Evolutionary conservation across 805 yeast species (phyloP).

Genomic region (Ogataea zsoltii): DNA sequence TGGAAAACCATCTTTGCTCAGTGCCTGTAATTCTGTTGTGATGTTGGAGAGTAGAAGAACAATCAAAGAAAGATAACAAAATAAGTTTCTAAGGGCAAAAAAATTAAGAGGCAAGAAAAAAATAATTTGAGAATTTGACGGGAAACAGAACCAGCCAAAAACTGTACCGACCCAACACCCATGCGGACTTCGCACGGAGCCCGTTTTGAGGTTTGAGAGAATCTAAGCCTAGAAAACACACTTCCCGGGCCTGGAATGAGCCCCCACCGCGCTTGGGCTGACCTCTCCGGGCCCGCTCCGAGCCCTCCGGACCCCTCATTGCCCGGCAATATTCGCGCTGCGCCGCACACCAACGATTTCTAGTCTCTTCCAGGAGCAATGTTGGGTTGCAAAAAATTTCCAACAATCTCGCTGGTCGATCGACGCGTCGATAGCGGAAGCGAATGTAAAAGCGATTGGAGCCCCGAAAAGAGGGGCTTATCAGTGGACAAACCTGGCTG

Average conservation of each 20-base stretch:
- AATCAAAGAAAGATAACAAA: background rate
- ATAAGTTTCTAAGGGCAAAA: background rate
- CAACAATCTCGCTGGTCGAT: background rate
- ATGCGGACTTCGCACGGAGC: too few species aligned
- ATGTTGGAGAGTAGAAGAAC: background rate
- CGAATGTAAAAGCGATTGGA: too few species aligned
- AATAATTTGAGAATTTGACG: background rate
- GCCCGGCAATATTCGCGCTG: background rate
- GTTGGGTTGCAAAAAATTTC: background rate
- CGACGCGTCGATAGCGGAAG: background rate
- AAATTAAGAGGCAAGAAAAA: background rate
- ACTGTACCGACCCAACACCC: background rate
- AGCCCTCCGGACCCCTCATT: too few species aligned
- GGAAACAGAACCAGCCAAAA: conserved; percentile 5
- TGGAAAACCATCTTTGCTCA: conserved; percentile 29
- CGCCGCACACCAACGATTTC: background rate
- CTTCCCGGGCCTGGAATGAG: too few species aligned
- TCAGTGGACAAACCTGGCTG: too few species aligned
- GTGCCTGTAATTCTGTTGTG: background rate
- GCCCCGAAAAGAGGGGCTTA: too few species aligned
- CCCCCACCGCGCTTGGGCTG: too few species aligned
- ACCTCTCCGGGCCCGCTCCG: too few species aligned
- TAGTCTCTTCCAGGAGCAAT: background rate
- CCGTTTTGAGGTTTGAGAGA: too few species aligned
- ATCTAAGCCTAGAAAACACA: too few species aligned